These are phyloP conservation scores for Trichoderma gamsii DNA, from an alignment of 495 filamentous ascomycete genomes.

Conservation along the genomic window DNA sequence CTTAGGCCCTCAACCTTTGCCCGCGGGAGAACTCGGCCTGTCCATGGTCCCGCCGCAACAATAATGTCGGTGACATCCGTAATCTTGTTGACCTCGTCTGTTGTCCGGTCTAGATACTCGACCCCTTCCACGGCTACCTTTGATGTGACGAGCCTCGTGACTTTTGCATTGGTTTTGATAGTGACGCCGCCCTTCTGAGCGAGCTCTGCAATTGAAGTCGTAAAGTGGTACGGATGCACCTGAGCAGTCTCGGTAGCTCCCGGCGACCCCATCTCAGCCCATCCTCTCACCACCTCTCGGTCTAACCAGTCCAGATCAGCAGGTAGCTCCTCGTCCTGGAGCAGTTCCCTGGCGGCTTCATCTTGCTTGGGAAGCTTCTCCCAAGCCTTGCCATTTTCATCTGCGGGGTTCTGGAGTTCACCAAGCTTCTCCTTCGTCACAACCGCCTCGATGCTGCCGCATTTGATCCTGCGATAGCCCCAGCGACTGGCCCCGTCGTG, in stretches of 20 bases:
- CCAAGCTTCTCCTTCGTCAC: constrained; percentile 39
- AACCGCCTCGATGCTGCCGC: constrained; percentile 62
- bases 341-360: constrained; percentile 49
- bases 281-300: constrained; percentile 56
- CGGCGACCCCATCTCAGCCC: constrained; percentile 77
- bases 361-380: constrained; percentile 69
- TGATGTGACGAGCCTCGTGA: constrained; percentile 47
- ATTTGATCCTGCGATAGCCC: constrained; percentile 79
- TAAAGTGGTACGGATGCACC: constrained; percentile 91
- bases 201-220: constrained; percentile 75
- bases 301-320: constrained; percentile 84
- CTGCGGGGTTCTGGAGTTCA: constrained; percentile 26
- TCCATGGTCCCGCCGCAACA: constrained; percentile 89
- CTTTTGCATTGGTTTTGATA: constrained; percentile 57
- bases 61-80: constrained; percentile 75
- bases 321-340: constrained; percentile 53
- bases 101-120: constrained; percentile 65
- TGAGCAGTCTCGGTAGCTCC: constrained; percentile 68
- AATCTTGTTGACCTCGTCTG: constrained; percentile 45
- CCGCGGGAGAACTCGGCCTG: constrained; percentile 60
- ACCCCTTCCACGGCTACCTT: constrained; percentile 56
- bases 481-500: constrained; percentile 75
- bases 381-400: constrained; percentile 36
- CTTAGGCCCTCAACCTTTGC: constrained; percentile 75
- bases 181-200: constrained; percentile 69